phyloP scores from a whole-genome alignment of 257 asterid species.

The Capsicum chinense region DNA sequence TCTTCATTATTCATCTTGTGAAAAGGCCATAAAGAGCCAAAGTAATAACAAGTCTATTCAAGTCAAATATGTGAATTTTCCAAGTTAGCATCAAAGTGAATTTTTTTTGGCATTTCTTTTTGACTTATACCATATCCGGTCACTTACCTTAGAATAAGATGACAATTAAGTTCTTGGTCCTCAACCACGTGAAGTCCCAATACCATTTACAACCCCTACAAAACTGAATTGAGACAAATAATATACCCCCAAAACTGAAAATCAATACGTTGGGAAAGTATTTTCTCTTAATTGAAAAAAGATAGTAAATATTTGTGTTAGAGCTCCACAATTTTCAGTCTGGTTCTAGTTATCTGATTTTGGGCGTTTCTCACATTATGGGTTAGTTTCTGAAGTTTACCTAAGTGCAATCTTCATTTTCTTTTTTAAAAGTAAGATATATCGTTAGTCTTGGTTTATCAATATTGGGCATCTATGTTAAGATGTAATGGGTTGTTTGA shows the following conservation, averaged over 20 bases:
- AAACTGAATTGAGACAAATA: not conserved
- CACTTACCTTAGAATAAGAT: not conserved
- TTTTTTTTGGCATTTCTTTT: not conserved
- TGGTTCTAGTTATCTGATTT: too few species aligned
- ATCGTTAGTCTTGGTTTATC: too few species aligned
- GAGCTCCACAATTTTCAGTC: too few species aligned
- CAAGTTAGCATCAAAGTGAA: not conserved
- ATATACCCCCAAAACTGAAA: not conserved
- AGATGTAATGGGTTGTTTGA: too few species aligned
- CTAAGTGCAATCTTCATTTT: too few species aligned
- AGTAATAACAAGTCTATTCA: not conserved
- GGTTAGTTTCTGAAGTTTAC: too few species aligned
- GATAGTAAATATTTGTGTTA: not conserved
- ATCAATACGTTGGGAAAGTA: too few species aligned
- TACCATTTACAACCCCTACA: not conserved
- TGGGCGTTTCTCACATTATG: not conserved
- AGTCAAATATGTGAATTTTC: not conserved
- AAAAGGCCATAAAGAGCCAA: not conserved
- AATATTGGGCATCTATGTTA: too few species aligned
- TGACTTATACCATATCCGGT: not conserved
- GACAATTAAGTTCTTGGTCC: constrained; percentile 2
- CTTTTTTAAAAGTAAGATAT: too few species aligned
- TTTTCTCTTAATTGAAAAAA: not conserved
- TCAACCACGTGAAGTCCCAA: not conserved
- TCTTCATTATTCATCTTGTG: not conserved